Conservation (phyloP, 805 yeast genomes). For the Saturnispora gosingensis region DNA sequence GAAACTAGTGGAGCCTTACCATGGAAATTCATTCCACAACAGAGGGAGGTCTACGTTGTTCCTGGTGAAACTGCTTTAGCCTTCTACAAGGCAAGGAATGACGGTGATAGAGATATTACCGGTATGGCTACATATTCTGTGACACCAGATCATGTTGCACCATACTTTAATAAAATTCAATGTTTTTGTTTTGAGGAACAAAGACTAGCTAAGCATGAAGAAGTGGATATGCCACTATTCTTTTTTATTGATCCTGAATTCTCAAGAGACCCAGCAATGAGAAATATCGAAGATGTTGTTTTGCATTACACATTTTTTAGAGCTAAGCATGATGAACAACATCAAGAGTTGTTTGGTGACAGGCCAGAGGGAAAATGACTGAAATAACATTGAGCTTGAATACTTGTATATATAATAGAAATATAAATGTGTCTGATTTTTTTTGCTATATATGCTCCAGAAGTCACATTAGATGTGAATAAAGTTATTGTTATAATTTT, state of each 20-base stretch:
- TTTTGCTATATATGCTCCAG: background rate
- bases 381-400: background rate
- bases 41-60: conserved; percentile 79
- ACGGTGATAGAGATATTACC: conserved; percentile 78
- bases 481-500: conserved; percentile 18
- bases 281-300: conserved; percentile 80
- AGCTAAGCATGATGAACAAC: conserved; percentile 32
- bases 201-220: conserved; percentile 87
- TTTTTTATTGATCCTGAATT: conserved; percentile 95
- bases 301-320: conserved; percentile 89
- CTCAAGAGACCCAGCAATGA: conserved; percentile 86
- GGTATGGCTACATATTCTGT: conserved; percentile 99
- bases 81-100: conserved; percentile 85
- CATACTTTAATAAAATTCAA: conserved; percentile 92
- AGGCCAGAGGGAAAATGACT: conserved; percentile 14
- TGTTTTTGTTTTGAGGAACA: conserved; percentile 99
- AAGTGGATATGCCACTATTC: conserved; percentile 97
- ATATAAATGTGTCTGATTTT: background rate
- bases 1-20: conserved; percentile 87
- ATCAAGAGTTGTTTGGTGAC: conserved; percentile 21
- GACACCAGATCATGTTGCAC: conserved; percentile 93
- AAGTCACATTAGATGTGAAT: background rate
- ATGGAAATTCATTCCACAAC: conserved; percentile 93
- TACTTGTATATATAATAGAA: background rate
- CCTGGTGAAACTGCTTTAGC: conserved; percentile 99